These are phyloP conservation scores for Holtermanniella nyarrowii DNA, from an alignment of 768 basidiomycete species.

Conservation along the genomic window DNA sequence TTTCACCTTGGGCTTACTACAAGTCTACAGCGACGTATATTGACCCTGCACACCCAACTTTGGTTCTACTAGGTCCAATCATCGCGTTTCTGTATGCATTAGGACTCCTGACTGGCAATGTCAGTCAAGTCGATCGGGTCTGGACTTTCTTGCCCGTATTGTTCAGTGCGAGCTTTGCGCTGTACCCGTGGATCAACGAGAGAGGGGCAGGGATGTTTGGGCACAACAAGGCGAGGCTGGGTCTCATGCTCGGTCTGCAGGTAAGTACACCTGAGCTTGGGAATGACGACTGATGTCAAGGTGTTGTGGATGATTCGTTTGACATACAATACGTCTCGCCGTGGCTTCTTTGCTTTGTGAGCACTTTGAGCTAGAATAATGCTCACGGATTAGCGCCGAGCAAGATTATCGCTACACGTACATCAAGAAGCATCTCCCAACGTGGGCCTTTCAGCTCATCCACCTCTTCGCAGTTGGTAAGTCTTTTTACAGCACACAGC, in stretches of 20 bases:
- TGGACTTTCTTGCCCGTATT: slow-evolving; percentile 66
- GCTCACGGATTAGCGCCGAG: neutral
- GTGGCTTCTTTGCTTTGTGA: neutral
- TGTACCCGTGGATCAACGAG: slow-evolving; percentile 55
- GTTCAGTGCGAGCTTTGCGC: slow-evolving; percentile 70
- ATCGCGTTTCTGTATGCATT: slow-evolving; percentile 23
- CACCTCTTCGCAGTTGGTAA: slow-evolving; percentile 58
- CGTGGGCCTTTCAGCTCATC: slow-evolving; percentile 46
- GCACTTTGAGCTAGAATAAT: neutral
- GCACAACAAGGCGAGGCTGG: slow-evolving; percentile 54
- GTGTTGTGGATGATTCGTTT: neutral
- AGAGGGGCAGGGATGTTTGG: slow-evolving; percentile 46
- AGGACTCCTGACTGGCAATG: slow-evolving; percentile 33
- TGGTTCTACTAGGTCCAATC: slow-evolving; percentile 11
- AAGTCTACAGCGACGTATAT: slow-evolving; percentile 9
- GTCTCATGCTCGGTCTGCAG: slow-evolving; percentile 63
- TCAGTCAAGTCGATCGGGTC: slow-evolving; percentile 50
- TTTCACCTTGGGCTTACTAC: slow-evolving; percentile 13
- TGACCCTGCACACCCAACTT: slow-evolving; percentile 23
- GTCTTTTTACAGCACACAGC: slow-evolving; percentile 5
- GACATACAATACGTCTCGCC: neutral
- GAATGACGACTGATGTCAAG: neutral
- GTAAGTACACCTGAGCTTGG: slow-evolving; percentile 39
- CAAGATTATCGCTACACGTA: slow-evolving; percentile 41
- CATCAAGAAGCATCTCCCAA: slow-evolving; percentile 51